A percentile compares a stretch with the other conserved stretches of the same genome.
phyloP scores from a whole-genome alignment of 768 basidiomycete species.

The Multifurca ochricompacta region DNA sequence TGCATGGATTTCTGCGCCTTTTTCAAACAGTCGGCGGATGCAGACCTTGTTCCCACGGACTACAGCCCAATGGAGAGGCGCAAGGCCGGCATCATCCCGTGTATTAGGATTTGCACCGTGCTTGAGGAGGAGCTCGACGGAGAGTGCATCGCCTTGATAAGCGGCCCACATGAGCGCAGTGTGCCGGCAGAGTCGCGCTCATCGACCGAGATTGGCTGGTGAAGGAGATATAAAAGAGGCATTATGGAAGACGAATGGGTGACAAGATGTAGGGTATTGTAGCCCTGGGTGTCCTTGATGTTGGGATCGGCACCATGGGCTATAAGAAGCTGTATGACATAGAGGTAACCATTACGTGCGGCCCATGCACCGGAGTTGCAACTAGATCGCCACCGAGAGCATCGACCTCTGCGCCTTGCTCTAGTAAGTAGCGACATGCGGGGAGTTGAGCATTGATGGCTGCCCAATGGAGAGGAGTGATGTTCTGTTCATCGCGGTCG shows the following conservation, averaged over 20 bases:
- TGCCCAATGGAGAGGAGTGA: slow-evolving; percentile 97
- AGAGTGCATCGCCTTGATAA: slow-evolving; percentile 95
- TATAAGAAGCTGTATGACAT: slow-evolving; percentile 88
- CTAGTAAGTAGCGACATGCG: slow-evolving; percentile 79
- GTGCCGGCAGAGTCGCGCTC: slow-evolving; percentile 88
- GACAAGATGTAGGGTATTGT: slow-evolving; percentile 92
- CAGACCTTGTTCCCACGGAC: slow-evolving; percentile 88
- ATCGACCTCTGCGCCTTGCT: slow-evolving; percentile 92
- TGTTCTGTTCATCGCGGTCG: slow-evolving; percentile 81
- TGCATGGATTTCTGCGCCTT: slow-evolving; percentile 72
- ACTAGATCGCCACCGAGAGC: slow-evolving; percentile 89
- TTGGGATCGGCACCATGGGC: slow-evolving; percentile 88
- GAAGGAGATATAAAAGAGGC: slow-evolving; percentile 85
- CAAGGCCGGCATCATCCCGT: slow-evolving; percentile 73
- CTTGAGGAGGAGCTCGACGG: slow-evolving; percentile 81
- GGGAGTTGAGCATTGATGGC: slow-evolving; percentile 94
- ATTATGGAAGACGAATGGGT: slow-evolving; percentile 93
- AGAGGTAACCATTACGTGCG: slow-evolving; percentile 92
- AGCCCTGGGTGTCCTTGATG: slow-evolving; percentile 87
- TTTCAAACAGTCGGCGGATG: slow-evolving; percentile 78
- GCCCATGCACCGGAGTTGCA: slow-evolving; percentile 99
- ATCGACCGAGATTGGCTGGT: slow-evolving; percentile 91
- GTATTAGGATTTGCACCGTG: slow-evolving; percentile 77
- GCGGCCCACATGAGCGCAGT: slow-evolving; percentile 98
- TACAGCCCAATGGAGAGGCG: slow-evolving; percentile 95